phyloP scores from a whole-genome alignment of 2,329 filamentous ascomycete genomes.

The Raffaelea deltoideospora region DNA sequence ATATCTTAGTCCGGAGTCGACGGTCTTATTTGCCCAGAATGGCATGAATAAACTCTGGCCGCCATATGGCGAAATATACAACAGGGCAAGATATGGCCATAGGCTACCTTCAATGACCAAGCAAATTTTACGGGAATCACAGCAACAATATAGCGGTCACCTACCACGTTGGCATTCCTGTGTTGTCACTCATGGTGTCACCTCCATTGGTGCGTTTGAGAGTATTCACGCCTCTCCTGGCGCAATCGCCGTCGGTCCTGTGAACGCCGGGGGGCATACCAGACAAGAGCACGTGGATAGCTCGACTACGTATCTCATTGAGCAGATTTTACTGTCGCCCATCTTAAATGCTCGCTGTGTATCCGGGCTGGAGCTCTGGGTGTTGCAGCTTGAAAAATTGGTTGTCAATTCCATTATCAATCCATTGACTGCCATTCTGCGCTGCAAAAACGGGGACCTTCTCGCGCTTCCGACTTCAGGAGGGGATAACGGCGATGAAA shows the following conservation, averaged over 20 bases:
- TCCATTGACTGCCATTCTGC: conserved; percentile 65
- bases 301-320: conserved; percentile 20
- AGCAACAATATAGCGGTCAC: neutral
- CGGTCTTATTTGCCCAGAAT: conserved; percentile 75
- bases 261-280: conserved; percentile 11
- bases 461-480: conserved; percentile 39
- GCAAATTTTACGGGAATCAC: too few species aligned
- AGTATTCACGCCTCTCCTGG: conserved; percentile 37
- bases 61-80: conserved; percentile 30
- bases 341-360: conserved; percentile 26
- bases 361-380: conserved; percentile 29
- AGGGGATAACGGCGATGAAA: conserved; percentile 20
- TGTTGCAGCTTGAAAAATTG: conserved; percentile 71
- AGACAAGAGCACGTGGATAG: conserved; percentile 1
- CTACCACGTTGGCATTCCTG: conserved; percentile 60
- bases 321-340: conserved; percentile 25
- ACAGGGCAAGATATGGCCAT: conserved; percentile 22
- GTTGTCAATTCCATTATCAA: conserved; percentile 71
- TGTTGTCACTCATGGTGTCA: conserved; percentile 41
- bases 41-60: conserved; percentile 61
- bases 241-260: conserved; percentile 30
- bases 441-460: conserved; percentile 64
- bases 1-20: conserved; percentile 48
- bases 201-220: conserved; percentile 31
- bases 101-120: too few species aligned